phyloP scores from a whole-genome alignment of 2,329 filamentous ascomycete genomes.

The Monosporascus sp. region DNA sequence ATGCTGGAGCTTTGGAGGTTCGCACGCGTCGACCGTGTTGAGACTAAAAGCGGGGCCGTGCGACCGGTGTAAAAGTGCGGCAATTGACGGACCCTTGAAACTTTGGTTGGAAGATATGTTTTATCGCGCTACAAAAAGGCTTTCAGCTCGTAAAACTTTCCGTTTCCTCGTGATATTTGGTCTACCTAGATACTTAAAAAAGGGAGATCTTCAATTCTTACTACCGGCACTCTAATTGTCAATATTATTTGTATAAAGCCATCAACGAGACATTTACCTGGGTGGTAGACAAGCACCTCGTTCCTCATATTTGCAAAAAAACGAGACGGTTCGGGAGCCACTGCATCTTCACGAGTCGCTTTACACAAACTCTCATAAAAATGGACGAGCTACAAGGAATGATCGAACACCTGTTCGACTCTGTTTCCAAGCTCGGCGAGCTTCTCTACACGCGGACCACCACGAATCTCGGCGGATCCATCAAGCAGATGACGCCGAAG shows the following conservation, averaged over 20 bases:
- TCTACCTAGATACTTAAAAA: no score
- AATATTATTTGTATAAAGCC: no score
- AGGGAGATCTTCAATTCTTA: no score
- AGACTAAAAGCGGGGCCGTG: background rate
- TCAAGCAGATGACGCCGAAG: conserved; percentile 45
- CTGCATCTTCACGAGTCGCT: no score
- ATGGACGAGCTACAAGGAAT: conserved; percentile 28
- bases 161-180: no score
- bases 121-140: background rate
- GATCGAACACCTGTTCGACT: conserved; percentile 23
- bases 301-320: no score
- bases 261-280: no score
- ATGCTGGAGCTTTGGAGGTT: background rate
- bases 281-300: no score
- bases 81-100: background rate
- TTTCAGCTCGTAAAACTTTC: no score
- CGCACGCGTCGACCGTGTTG: background rate
- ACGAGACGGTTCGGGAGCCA: no score
- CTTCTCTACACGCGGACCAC: conserved; percentile 29
- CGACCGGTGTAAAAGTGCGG: background rate
- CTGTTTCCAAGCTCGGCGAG: conserved; percentile 19
- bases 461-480: conserved; percentile 44
- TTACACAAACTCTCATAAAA: conserved; percentile 1
- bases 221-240: no score
- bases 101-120: background rate